These are phyloP conservation scores for Vanrija humicola DNA, from an alignment of 1,284 basidiomycete species.

Conservation along the genomic window DNA sequence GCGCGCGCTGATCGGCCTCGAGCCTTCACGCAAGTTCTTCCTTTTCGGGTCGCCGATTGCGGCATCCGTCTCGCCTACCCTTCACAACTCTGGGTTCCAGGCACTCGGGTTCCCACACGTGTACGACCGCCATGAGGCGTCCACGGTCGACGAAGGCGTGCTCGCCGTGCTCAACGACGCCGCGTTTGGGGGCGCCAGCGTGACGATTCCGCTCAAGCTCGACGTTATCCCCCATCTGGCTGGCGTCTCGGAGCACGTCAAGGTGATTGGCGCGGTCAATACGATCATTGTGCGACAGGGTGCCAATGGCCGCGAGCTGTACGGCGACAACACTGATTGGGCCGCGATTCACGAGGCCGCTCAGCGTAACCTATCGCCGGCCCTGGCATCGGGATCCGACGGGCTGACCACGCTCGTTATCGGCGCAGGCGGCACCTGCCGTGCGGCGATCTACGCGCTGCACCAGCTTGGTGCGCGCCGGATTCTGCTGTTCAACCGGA, in stretches of 20 bases:
- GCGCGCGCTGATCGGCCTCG: conserved; percentile 72
- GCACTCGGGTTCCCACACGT: conserved; percentile 75
- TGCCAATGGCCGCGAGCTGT: conserved; percentile 56
- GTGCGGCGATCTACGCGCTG: conserved; percentile 86
- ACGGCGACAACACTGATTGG: conserved; percentile 94
- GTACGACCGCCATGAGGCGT: conserved; percentile 75
- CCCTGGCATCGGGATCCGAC: conserved; percentile 26
- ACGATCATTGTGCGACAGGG: conserved; percentile 65
- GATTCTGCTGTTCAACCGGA: conserved; percentile 85
- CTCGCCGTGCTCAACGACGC: conserved; percentile 60
- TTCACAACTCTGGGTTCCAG: conserved; percentile 88
- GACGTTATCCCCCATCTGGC: conserved; percentile 78
- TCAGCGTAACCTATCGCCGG: conserved; percentile 38
- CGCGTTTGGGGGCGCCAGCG: conserved; percentile 89
- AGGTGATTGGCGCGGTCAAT: conserved; percentile 85
- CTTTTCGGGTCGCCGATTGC: conserved; percentile 86
- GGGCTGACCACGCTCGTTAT: conserved; percentile 68
- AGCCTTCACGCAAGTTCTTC: conserved; percentile 69
- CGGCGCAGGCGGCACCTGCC: conserved; percentile 86
- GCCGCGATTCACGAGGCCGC: conserved; percentile 68
- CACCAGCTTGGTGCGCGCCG: conserved; percentile 62
- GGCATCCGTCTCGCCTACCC: conserved; percentile 83
- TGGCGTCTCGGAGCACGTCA: conserved; percentile 69
- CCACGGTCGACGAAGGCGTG: conserved; percentile 63
- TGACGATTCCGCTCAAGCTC: conserved; percentile 91